Evolutionary conservation across 2,329 filamentous ascomycete species (phyloP).

Genomic region (Alternaria brassicicola): DNA sequence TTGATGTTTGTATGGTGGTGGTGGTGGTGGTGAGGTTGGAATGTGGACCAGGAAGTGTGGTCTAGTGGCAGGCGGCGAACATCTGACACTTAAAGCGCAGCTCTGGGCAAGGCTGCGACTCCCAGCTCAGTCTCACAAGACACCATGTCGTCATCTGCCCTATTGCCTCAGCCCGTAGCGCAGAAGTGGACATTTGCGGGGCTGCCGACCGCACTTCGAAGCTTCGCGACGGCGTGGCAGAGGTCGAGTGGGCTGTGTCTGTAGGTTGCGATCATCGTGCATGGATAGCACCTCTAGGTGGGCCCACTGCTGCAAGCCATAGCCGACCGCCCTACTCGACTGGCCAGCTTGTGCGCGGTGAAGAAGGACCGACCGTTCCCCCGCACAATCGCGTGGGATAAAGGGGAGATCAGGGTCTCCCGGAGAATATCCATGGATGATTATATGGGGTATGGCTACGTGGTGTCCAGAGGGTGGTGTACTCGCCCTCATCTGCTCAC

Average conservation of each 20-base stretch:
- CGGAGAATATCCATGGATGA: conserved; percentile 4
- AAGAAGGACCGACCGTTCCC: conserved; percentile 7
- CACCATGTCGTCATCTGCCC: conserved; percentile 26
- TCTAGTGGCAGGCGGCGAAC: conserved; percentile 5
- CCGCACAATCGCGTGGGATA: conserved; percentile 7
- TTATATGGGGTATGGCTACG: conserved; percentile 5
- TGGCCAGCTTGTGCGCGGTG: neutral
- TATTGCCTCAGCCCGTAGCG: conserved; percentile 14
- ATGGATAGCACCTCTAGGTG: conserved; percentile 9
- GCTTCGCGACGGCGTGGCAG: conserved; percentile 22
- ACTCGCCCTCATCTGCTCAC: neutral
- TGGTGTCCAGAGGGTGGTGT: conserved; percentile 6
- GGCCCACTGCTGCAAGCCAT: conserved; percentile 13
- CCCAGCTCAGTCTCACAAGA: conserved; percentile 14
- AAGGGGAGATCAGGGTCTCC: conserved; percentile 12
- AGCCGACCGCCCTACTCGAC: conserved; percentile 2
- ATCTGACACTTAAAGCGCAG: conserved; percentile 22
- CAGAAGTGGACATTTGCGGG: conserved; percentile 12
- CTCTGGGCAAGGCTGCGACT: conserved; percentile 5
- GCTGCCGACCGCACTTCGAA: conserved; percentile 14
- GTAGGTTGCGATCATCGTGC: conserved; percentile 24
- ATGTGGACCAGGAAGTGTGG: neutral
- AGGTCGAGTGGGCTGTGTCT: conserved; percentile 21
- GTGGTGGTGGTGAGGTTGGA: neutral
- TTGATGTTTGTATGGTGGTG: neutral